A percentile compares a stretch with the other conserved stretches of the same genome.
These are phyloP conservation scores for Populus hybrid DNA, from an alignment of 441 rosid genomes.

Conservation along the genomic window DNA sequence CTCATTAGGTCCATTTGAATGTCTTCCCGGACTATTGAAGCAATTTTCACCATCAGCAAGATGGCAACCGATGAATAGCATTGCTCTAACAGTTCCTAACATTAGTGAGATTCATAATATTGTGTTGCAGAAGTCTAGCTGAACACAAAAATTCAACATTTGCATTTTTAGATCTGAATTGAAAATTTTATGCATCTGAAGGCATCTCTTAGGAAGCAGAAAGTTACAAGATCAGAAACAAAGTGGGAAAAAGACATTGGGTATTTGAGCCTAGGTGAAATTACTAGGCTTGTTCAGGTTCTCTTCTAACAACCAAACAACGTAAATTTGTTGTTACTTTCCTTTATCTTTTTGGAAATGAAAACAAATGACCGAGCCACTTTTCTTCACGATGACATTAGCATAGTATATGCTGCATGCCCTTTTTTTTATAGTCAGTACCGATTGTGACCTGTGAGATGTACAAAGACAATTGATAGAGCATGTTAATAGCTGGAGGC, in stretches of 20 bases:
- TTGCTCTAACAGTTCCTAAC: background rate
- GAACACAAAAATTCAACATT: no score
- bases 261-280: background rate
- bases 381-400: background rate
- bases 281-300: background rate
- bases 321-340: background rate
- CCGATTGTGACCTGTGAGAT: background rate
- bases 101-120: background rate
- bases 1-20: background rate
- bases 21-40: background rate
- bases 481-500: background rate
- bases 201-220: background rate
- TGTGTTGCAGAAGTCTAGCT: background rate
- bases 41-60: background rate
- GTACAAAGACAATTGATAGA: background rate
- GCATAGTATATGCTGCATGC: background rate
- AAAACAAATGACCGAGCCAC: background rate
- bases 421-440: background rate
- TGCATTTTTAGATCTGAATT: no score
- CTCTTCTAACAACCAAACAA: background rate
- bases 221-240: background rate
- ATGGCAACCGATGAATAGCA: background rate
- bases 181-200: no score
- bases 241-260: background rate
- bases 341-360: background rate